Percentiles rank a stretch among this genome's conserved stretches.
Evolutionary conservation across 2,329 filamentous ascomycete genomes (phyloP).

Genomic region (Phialophora expanda): DNA sequence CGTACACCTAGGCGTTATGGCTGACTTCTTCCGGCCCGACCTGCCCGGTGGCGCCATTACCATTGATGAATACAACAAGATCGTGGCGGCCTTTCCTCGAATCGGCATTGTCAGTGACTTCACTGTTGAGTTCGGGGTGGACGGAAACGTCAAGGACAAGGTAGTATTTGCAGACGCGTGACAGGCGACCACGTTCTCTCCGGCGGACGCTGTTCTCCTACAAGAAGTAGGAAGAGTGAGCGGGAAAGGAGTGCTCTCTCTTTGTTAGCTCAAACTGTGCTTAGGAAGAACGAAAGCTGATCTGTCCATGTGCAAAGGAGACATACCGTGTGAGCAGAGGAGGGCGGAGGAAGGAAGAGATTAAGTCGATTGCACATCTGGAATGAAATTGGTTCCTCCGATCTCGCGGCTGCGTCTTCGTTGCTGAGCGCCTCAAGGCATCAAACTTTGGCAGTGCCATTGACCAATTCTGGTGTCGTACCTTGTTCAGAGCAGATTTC

Average conservation of each 20-base stretch:
- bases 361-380: not conserved
- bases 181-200: constrained; percentile 13
- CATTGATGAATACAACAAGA: constrained; percentile 43
- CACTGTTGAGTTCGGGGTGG: constrained; percentile 34
- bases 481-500: not conserved
- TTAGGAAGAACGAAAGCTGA: not conserved
- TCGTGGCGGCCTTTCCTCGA: constrained; percentile 44
- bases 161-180: constrained; percentile 20
- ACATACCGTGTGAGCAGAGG: not conserved
- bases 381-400: not conserved
- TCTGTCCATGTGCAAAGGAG: not conserved
- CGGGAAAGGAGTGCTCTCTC: not conserved
- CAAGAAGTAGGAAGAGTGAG: constrained; percentile 20
- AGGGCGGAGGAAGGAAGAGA: not conserved
- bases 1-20: constrained; percentile 29
- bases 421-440: not conserved
- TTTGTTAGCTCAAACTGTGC: not conserved
- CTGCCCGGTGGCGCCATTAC: constrained; percentile 38
- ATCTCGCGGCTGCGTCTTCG: not conserved
- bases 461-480: not conserved
- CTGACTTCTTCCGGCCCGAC: constrained; percentile 35
- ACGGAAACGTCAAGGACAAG: constrained; percentile 28
- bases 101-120: constrained; percentile 46
- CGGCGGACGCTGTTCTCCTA: constrained; percentile 19
- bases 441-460: not conserved